These are phyloP conservation scores for Euphorbia lathyris DNA, from an alignment of 345 rosid species.

Conservation along the genomic window DNA sequence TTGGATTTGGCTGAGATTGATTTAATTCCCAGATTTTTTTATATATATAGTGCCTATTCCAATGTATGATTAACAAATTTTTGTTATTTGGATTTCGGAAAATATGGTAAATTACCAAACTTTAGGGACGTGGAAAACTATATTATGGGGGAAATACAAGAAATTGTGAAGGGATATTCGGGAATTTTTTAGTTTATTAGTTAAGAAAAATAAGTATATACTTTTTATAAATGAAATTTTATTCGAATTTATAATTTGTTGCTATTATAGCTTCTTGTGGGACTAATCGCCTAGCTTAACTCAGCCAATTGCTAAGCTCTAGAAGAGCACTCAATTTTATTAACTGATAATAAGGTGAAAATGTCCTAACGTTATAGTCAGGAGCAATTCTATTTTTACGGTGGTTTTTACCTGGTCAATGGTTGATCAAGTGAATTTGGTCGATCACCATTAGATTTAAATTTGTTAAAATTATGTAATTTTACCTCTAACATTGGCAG, in stretches of 20 bases:
- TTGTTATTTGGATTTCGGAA: background rate
- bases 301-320: background rate
- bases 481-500: no score
- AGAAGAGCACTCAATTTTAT: background rate
- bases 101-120: background rate
- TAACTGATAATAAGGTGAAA: no score
- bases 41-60: background rate
- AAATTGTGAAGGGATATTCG: background rate
- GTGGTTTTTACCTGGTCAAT: no score
- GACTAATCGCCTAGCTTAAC: background rate
- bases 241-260: background rate
- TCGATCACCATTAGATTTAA: no score
- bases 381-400: no score
- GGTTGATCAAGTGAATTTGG: no score
- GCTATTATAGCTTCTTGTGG: background rate
- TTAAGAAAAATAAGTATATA: background rate
- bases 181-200: background rate
- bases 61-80: background rate
- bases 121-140: conserved; percentile 1
- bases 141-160: background rate
- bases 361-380: no score
- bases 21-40: background rate
- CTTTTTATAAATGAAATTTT: background rate
- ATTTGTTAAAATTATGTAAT: no score
- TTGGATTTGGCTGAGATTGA: background rate